These are phyloP conservation scores for Posidonia oceanica DNA, from an alignment of 116 monocot genomes.

Conservation along the genomic window DNA sequence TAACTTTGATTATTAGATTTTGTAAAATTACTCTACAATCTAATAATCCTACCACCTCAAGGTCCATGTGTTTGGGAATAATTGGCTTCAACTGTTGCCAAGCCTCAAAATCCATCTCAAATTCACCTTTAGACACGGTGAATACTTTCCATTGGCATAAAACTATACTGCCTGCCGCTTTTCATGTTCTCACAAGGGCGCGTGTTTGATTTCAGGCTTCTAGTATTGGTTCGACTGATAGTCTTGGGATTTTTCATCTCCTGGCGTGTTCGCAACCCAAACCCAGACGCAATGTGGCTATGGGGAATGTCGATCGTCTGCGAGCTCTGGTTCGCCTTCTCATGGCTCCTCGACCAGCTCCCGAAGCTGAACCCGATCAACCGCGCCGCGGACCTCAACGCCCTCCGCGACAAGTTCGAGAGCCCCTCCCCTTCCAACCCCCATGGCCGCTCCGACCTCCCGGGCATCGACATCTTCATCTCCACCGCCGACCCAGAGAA, in stretches of 20 bases:
- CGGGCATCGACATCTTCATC: slow-evolving; percentile 75
- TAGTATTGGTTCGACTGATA: slow-evolving; percentile 51
- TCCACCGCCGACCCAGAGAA: slow-evolving; percentile 94
- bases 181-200: neutral
- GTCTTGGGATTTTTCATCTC: slow-evolving; percentile 31
- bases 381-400: slow-evolving; percentile 53
- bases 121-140: too few species aligned
- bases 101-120: too few species aligned
- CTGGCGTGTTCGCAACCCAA: slow-evolving; percentile 70
- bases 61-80: too few species aligned
- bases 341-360: slow-evolving; percentile 81
- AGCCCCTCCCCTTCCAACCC: slow-evolving; percentile 55
- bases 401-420: slow-evolving; percentile 79
- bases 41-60: too few species aligned
- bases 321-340: slow-evolving; percentile 95
- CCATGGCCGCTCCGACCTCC: slow-evolving; percentile 74
- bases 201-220: slow-evolving; percentile 23
- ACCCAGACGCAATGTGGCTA: slow-evolving; percentile 75
- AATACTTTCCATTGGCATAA: too few species aligned
- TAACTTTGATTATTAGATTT: too few species aligned
- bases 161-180: neutral
- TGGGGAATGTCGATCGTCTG: slow-evolving; percentile 81
- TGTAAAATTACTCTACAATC: too few species aligned
- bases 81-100: too few species aligned
- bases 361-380: slow-evolving; percentile 92